Evolutionary conservation across 2,329 filamentous ascomycete genomes (phyloP).

Genomic region (Colletotrichum sp.): DNA sequence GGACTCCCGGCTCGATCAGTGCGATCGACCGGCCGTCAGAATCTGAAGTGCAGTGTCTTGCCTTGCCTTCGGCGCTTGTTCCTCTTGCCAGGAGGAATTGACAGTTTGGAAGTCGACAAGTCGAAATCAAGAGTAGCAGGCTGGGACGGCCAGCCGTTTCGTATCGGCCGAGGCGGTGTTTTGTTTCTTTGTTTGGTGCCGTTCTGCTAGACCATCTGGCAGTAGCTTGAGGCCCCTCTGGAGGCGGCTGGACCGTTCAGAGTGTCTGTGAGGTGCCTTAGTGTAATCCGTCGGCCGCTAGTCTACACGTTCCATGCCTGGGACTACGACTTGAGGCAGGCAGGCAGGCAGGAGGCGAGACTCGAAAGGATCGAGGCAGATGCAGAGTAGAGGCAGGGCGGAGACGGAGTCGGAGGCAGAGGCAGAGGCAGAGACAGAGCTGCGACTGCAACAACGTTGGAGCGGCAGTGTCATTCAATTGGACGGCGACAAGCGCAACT

Average conservation of each 20-base stretch:
- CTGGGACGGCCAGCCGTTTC: slow-evolving; percentile 16
- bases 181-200: slow-evolving; percentile 18
- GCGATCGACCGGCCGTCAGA: background rate
- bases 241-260: background rate
- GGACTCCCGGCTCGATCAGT: background rate
- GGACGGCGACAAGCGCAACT: background rate
- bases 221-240: background rate
- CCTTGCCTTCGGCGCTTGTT: slow-evolving; percentile 6
- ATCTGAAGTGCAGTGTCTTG: background rate
- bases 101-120: background rate
- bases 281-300: background rate
- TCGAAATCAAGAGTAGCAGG: background rate
- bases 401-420: background rate
- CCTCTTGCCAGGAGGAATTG: background rate
- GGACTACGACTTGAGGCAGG: background rate
- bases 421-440: background rate
- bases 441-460: background rate
- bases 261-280: slow-evolving; percentile 15
- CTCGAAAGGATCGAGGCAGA: background rate
- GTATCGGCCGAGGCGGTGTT: slow-evolving; percentile 15
- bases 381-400: background rate
- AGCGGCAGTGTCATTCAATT: background rate
- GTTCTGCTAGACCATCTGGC: background rate
- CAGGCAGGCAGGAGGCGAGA: background rate
- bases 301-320: background rate